phyloP scores from a whole-genome alignment of 495 filamentous ascomycete genomes.

The Penicillium roqueforti region DNA sequence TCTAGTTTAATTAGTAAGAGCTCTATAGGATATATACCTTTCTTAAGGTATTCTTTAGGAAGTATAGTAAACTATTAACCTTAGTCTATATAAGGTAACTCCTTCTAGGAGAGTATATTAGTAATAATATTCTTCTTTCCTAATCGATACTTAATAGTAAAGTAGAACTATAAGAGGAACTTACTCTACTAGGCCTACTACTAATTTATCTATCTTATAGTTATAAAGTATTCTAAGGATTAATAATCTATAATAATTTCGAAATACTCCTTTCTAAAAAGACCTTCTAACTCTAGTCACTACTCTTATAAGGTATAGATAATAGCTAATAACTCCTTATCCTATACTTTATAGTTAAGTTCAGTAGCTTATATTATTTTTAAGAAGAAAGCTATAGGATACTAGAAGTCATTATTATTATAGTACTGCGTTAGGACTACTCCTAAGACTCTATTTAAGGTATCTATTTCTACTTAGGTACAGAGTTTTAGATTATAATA shows the following conservation, averaged over 20 bases:
- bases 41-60: neutral
- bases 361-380: too few relatives aligned
- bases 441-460: neutral
- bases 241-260: neutral
- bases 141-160: slow-evolving; percentile 23
- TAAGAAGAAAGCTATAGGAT: too few relatives aligned
- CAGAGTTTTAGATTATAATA: neutral
- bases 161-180: slow-evolving; percentile 15
- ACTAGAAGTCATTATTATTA: neutral
- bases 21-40: neutral
- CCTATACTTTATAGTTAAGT: neutral
- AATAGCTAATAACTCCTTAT: too few relatives aligned
- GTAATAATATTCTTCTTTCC: slow-evolving; percentile 11
- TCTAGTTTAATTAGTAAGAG: neutral
- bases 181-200: too few relatives aligned
- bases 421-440: neutral
- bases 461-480: neutral
- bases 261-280: neutral
- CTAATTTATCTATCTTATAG: too few relatives aligned
- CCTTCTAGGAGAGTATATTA: neutral
- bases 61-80: neutral
- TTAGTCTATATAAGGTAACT: neutral
- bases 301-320: too few relatives aligned
- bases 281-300: too few relatives aligned
- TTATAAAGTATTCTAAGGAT: neutral